phyloP scores from a whole-genome alignment of 805 yeast species.

The Maudiozyma turicensis region DNA sequence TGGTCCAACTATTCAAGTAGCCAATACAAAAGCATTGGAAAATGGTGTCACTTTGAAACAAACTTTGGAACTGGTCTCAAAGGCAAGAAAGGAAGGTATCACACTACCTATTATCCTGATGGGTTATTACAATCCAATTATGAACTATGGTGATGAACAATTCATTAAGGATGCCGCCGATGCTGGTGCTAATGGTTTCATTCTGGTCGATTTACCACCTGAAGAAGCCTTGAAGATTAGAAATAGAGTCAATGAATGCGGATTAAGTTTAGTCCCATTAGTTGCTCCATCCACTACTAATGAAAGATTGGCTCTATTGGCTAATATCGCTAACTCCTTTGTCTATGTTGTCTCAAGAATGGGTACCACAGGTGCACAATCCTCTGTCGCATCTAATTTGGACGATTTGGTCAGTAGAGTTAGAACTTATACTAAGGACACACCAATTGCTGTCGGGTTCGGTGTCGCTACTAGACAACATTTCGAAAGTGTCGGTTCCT shows the following conservation, averaged over 20 bases:
- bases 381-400: slow-evolving; percentile 53
- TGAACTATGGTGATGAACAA: slow-evolving; percentile 80
- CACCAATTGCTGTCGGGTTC: slow-evolving; percentile 90
- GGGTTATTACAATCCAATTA: slow-evolving; percentile 97
- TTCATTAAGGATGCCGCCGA: slow-evolving; percentile 67
- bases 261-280: slow-evolving; percentile 79
- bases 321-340: slow-evolving; percentile 87
- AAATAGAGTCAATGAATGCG: slow-evolving; percentile 53
- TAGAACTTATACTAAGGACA: slow-evolving; percentile 61
- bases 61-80: slow-evolving; percentile 59
- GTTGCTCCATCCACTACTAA: slow-evolving; percentile 97
- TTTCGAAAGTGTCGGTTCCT: slow-evolving; percentile 62
- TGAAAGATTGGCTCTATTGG: slow-evolving; percentile 68
- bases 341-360: slow-evolving; percentile 93
- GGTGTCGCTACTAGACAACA: slow-evolving; percentile 95
- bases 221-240: slow-evolving; percentile 92
- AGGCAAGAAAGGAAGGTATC: slow-evolving; percentile 77
- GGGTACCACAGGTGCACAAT: slow-evolving; percentile 92
- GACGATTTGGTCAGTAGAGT: slow-evolving; percentile 65
- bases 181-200: slow-evolving; percentile 93
- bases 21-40: slow-evolving; percentile 71
- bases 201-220: slow-evolving; percentile 94
- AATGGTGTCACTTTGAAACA: slow-evolving; percentile 69
- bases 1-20: slow-evolving; percentile 91
- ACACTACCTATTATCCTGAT: slow-evolving; percentile 81